Base-by-base conservation (phyloP, 2,329 filamentous ascomycete species). In the Incumbomyces delicatus region DNA sequence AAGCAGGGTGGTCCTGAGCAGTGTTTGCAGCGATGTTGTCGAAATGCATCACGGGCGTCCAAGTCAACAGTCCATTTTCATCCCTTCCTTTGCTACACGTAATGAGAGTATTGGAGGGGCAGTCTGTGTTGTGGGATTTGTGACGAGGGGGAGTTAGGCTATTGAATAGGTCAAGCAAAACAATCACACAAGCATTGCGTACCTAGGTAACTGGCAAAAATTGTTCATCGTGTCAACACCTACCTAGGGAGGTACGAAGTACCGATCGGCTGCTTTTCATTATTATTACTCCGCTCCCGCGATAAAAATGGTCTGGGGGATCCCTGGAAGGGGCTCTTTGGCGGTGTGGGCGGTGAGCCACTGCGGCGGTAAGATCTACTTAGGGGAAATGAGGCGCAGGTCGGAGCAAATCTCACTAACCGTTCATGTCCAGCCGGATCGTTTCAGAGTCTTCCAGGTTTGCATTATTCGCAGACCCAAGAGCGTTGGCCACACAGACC, bases 371-470 rank as follows among this genome's bases (percentile, higher is more conserved):
- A 16, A 4, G 13, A n/a, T n/a, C 22, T 35, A 27, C 31, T 17
- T 22, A 37, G 17, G 34, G 30, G 33, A 37, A 33, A 12, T 37
- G 42, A 45, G 42, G 42, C 42, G 42, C 42, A 45, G 8, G 17
- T 31, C 17, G 10, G 14, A 38, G 18, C 29, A 30, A 37, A 45
- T 30, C 20, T 45, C 42, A 30, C 42, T 45, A 45, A 45, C 34
- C 42, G 30, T 30, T 29, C 18, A 13, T 17, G 17, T 22, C 6
- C 27, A 17, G 29, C 18, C 33, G 42, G 29, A 29, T n/a, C 34
- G 42, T 45, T 45, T 45, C 33, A 45, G 14, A 35, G 37, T 2
- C 22, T 27, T 27, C 22, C 22, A 27, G 22, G 22, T 5, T 5
- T 27, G 22, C 22, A 27, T 27, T 27, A 27, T 27, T 8, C 5